Percentiles rank a stretch among this genome's conserved stretches.
Evolutionary conservation across 176 grass and related monocot species (phyloP).

Genomic region (Dactylis glomerata): DNA sequence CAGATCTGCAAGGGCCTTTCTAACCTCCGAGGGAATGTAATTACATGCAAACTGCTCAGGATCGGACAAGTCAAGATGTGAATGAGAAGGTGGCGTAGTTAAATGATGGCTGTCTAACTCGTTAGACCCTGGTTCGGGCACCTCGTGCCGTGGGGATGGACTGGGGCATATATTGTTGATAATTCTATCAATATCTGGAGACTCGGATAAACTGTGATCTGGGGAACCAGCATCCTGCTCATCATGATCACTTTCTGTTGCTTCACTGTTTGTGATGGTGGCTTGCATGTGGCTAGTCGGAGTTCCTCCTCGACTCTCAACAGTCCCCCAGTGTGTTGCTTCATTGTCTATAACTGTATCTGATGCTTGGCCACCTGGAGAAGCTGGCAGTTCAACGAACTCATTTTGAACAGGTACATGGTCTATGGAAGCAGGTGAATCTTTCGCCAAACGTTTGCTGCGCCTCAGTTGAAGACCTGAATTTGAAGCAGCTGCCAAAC

Average conservation of each 20-base stretch:
- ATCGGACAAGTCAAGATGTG: slow-evolving; percentile 29
- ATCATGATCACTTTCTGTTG: slow-evolving; percentile 31
- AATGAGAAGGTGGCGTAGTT: background rate
- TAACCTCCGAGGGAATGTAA: slow-evolving; percentile 30
- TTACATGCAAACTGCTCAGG: slow-evolving; percentile 25
- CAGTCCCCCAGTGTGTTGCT: background rate
- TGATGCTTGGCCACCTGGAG: slow-evolving; percentile 15
- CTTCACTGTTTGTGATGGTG: background rate
- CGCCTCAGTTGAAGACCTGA: slow-evolving; percentile 38
- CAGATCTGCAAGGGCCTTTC: slow-evolving; percentile 23
- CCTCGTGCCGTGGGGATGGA: background rate
- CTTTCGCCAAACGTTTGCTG: slow-evolving; percentile 37
- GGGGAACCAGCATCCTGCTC: slow-evolving; percentile 4
- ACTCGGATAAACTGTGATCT: background rate
- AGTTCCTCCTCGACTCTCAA: background rate
- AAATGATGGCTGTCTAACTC: background rate
- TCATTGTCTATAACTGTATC: background rate
- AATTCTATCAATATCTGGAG: slow-evolving; percentile 22
- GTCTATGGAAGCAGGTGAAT: slow-evolving; percentile 21
- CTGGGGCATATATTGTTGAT: slow-evolving; percentile 6
- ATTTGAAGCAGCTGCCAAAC: slow-evolving; percentile 17
- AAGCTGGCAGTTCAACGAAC: slow-evolving; percentile 6
- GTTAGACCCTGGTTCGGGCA: slow-evolving; percentile 16
- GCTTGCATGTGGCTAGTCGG: background rate
- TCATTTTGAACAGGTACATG: slow-evolving; percentile 1